Evolutionary conservation across 169 alveolate species (phyloP).

Genomic region (Eimeria acervulina): DNA sequence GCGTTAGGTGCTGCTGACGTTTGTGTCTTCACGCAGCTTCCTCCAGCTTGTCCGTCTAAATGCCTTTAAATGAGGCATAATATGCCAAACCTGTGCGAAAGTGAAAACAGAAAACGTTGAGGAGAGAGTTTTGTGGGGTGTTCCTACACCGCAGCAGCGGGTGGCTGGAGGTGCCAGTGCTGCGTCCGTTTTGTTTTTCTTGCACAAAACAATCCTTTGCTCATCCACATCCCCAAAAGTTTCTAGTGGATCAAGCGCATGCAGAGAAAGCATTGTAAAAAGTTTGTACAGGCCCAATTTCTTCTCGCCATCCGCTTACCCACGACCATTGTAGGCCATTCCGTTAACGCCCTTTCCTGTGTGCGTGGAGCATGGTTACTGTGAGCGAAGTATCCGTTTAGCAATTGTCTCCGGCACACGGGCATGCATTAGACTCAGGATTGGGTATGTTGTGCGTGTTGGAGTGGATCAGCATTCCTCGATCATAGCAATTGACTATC

Average conservation of each 20-base stretch:
- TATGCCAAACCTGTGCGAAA: slow-evolving; percentile 1
- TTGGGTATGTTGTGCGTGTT: too few relatives aligned
- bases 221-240: not conserved
- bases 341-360: too few relatives aligned
- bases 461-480: too few relatives aligned
- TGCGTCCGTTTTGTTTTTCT: not conserved
- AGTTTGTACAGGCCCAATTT: not conserved
- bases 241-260: not conserved
- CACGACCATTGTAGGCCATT: not conserved
- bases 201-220: not conserved
- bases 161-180: slow-evolving; percentile 32
- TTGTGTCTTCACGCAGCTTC: slow-evolving; percentile 45
- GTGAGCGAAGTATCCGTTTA: too few relatives aligned
- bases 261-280: slow-evolving; percentile 3
- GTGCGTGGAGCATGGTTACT: too few relatives aligned
- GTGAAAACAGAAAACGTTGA: not conserved
- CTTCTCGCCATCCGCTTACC: not conserved
- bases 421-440: too few relatives aligned
- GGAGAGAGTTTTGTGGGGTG: slow-evolving; percentile 2
- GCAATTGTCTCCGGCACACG: too few relatives aligned
- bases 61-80: not conserved
- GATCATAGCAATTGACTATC: too few relatives aligned
- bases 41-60: slow-evolving; percentile 14
- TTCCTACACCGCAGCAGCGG: not conserved
- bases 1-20: slow-evolving; percentile 60